These are phyloP conservation scores for Botryotinia globosa DNA, from an alignment of 2,329 filamentous ascomycete species.

Conservation along the genomic window DNA sequence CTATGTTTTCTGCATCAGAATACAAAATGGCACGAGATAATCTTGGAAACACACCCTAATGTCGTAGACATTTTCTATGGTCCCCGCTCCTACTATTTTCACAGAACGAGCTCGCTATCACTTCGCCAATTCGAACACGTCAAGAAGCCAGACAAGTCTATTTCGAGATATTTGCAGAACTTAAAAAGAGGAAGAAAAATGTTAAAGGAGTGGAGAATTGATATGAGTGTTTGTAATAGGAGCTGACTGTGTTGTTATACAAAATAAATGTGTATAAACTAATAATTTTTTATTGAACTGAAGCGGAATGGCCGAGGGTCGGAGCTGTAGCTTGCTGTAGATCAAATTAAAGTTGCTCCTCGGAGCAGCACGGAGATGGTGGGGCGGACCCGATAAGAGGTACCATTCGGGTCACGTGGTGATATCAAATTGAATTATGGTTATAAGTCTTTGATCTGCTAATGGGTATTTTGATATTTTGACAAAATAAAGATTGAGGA, in stretches of 20 bases:
- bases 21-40: background rate
- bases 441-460: background rate
- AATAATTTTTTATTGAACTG: constrained; percentile 16
- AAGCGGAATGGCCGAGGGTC: constrained; percentile 7
- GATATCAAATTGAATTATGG: constrained; percentile 7
- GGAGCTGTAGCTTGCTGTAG: constrained; percentile 12
- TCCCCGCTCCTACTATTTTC: constrained; percentile 27
- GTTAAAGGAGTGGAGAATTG: background rate
- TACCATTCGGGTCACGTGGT: constrained; percentile 3
- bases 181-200: background rate
- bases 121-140: constrained; percentile 24
- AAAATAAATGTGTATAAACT: background rate
- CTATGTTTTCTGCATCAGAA: constrained; percentile 39
- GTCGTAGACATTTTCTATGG: constrained; percentile 51
- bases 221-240: background rate
- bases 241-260: constrained; percentile 12
- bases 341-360: background rate
- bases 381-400: constrained; percentile 16
- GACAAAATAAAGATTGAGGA: background rate
- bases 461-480: background rate
- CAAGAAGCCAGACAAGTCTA: background rate
- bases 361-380: constrained; percentile 6
- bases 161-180: background rate
- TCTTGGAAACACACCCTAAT: constrained; percentile 43
- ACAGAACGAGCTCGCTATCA: constrained; percentile 19